Percentiles rank a stretch among this genome's conserved stretches.
Conservation (phyloP, 2,329 filamentous ascomycete genomes). For the Monilinia fructicola region DNA sequence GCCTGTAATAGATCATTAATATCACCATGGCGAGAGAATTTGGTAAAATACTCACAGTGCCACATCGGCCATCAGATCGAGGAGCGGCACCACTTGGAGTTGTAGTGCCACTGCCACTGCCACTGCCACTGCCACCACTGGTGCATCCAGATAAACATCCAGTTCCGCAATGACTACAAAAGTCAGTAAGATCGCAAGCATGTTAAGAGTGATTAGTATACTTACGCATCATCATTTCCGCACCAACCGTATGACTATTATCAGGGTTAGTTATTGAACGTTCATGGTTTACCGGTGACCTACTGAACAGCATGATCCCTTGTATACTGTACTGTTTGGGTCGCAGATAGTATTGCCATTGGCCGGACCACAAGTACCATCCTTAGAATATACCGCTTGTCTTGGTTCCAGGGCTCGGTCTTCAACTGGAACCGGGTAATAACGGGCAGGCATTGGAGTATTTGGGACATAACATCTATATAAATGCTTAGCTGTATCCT, state of each 20-base stretch:
- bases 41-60: conserved; percentile 26
- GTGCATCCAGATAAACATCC: conserved; percentile 46
- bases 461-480: conserved; percentile 34
- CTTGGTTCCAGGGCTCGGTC: conserved; percentile 26
- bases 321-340: conserved; percentile 47
- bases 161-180: conserved; percentile 39
- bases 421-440: conserved; percentile 3
- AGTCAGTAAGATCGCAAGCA: conserved; percentile 15
- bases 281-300: conserved; percentile 20
- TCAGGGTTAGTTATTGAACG: conserved; percentile 18
- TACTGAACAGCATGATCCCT: conserved; percentile 47
- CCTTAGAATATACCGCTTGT: conserved; percentile 45
- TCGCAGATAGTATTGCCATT: conserved; percentile 41
- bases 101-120: conserved; percentile 29
- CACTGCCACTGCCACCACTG: conserved; percentile 27
- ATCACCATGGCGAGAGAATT: no score
- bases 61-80: conserved; percentile 38
- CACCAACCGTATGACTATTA: conserved; percentile 43
- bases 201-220: not conserved
- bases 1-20: conserved; percentile 18
- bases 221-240: conserved; percentile 43
- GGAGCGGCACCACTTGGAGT: conserved; percentile 22
- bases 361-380: conserved; percentile 42
- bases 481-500: conserved; percentile 8
- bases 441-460: conserved; percentile 17